These are phyloP conservation scores for Penicillium sclerotiorum DNA, from an alignment of 2,329 filamentous ascomycete genomes.

Conservation along the genomic window DNA sequence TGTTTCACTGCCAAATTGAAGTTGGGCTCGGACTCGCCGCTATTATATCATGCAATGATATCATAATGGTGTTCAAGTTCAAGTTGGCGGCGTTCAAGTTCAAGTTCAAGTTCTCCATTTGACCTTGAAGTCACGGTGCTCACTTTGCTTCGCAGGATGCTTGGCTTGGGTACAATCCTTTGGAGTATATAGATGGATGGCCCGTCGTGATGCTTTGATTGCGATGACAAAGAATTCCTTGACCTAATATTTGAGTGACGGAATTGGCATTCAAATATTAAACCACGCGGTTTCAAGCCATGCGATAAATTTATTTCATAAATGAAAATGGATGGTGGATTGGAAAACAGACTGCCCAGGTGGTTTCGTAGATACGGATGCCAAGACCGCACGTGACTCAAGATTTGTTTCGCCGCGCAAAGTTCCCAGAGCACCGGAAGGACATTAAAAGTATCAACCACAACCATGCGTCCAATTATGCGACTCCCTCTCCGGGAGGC, in stretches of 20 bases:
- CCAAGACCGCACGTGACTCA: conserved; percentile 32
- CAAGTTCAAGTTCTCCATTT: no score
- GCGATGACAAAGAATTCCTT: no score
- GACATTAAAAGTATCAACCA: conserved; percentile 9
- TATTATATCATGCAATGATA: no score
- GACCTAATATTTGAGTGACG: no score
- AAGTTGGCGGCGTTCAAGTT: no score
- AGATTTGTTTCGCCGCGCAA: conserved; percentile 29
- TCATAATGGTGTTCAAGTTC: no score
- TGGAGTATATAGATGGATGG: neutral
- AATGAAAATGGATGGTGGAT: neutral
- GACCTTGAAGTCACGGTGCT: no score
- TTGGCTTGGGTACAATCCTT: neutral
- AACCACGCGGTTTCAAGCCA: no score
- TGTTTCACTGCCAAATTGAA: no score
- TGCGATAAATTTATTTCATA: no score
- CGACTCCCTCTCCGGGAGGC: conserved; percentile 42
- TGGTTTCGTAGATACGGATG: neutral
- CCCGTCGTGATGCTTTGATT: neutral
- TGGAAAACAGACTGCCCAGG: neutral
- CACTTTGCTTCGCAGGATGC: neutral
- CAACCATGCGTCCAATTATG: conserved; percentile 42
- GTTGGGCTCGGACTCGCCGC: no score
- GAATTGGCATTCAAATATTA: no score
- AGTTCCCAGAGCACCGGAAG: conserved; percentile 16